Base-by-base conservation (phyloP, 2,329 filamentous ascomycete species). In the Phyllosticta capitalensis region DNA sequence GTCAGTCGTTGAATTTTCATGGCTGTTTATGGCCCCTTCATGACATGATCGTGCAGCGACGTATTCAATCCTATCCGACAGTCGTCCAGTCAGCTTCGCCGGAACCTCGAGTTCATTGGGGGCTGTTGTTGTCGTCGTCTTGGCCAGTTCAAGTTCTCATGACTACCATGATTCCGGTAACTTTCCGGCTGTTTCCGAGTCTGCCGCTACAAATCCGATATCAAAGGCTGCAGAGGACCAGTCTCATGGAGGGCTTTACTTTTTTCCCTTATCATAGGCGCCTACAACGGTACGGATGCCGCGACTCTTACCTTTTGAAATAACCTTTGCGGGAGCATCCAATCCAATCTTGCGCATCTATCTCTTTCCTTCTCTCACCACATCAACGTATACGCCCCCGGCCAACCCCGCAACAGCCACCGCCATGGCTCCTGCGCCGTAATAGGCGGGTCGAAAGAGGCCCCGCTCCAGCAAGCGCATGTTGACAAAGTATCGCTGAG, bases 401-500 rank as follows among this genome's bases (percentile, higher is more conserved):
- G 64, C 64, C 55, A 65, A 26, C 52, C 69, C 70, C 48, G 68
- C 64, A 33, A 66, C 66, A 55, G 65, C 65, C 52, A 69, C 61
- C 10, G 66, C 61, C 30, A 65, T 63, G 4, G 68, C 64, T 3
- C 67, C 71, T 22, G 67, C 65, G 9, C 67, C 65, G 57, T 70
- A 71, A 33, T 59, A 62, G 12, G 61, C 62, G 20, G 71, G 72
- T 58, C 67, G 67, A 58, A 79, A 81, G 24, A 75, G 62, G 4
- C 78, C 78, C 54, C 69, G 66, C 68, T 78, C 71, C 28, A 79
- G 65, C 52, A 71, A 63, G 45, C 69, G 67, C 68, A 80, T 65
- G 17, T 72, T 75, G 20, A 69, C 69, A 64, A 80, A 80, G 63
- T 81, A 81, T 33, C 78, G 69, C 55, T 67, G 66, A 9, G 76